Evolutionary conservation across 164 flowering plant species (phyloP), one percentile per base, ranked within the genome.

Genomic region (Pachysandra terminalis): DNA sequence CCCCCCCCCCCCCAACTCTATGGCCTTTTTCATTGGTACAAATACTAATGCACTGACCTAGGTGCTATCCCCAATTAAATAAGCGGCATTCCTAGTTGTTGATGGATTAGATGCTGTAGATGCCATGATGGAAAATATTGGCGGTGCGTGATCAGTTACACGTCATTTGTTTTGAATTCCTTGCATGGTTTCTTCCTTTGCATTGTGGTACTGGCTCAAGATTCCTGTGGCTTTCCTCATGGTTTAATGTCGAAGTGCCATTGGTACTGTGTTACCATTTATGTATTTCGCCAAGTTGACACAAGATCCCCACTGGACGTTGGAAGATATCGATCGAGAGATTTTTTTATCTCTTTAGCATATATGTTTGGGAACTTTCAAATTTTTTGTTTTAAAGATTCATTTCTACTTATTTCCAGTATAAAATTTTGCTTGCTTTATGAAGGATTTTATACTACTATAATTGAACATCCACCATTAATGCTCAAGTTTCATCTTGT

Each of bases 401-500:
- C 9, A 56, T 10, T 51, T 25, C 24, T 37, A n/a, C 17, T 66
- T 4, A 49, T 25, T 48, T 51, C 49, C 16, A 19, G 3, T 64
- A 2, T 41, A 14, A 25, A 32, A 35, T 9, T 45, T 4, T 17
- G 27, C 22, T 14, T 45, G 49, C 28, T 48, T 49, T 16, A 15
- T 14, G 16, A 40, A 19, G 40, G 21, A 17, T 51, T 16, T 37
- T 64, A 19, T 64, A 40, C 62, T 24, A 32, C 53, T 23, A 40
- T 40, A 28, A 57, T 19, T 28, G 53, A 26, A 57, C 35, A 2
- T n/a, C 48, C 52, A 55, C 15, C 40, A 53, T 23, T 68, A 57
- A 22, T 58, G 54, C 27, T 69, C 59, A 24, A 57, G 66, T 54
- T 69, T 69, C 56, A 77, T 68, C 28, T 61, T 41, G 61, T 60